phyloP scores from a whole-genome alignment of 148 eudicot species.

The Nyssa sinensis region DNA sequence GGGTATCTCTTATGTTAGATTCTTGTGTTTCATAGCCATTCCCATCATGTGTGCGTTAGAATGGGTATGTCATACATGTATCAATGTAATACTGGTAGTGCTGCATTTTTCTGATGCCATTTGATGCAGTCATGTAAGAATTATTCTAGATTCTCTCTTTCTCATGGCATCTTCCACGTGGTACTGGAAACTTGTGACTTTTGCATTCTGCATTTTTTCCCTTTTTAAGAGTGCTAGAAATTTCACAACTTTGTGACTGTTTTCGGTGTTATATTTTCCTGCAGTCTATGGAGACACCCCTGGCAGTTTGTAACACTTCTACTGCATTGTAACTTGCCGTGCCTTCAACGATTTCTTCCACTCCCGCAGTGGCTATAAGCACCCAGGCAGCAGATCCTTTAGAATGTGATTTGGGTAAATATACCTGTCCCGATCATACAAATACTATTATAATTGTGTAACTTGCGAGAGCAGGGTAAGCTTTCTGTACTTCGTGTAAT shows the following conservation, averaged over 20 bases:
- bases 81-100: no score
- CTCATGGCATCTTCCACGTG: no score
- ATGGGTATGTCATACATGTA: no score
- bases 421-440: constrained; percentile 81
- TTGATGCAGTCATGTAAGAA: no score
- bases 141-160: no score
- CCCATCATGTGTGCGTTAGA: no score
- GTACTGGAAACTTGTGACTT: no score
- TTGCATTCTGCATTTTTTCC: not conserved
- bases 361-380: constrained; percentile 17
- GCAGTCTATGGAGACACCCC: constrained; percentile 37
- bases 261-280: constrained; percentile 7
- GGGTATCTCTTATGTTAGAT: no score
- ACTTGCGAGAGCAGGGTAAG: constrained; percentile 88
- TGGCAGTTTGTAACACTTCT: constrained; percentile 19
- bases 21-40: no score
- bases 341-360: constrained; percentile 23
- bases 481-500: not conserved
- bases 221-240: not conserved
- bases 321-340: constrained; percentile 22
- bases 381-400: constrained; percentile 26
- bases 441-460: constrained; percentile 70
- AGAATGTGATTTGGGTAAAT: constrained; percentile 93
- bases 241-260: not conserved
- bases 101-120: no score